phyloP scores from a whole-genome alignment of 2,329 filamentous ascomycete genomes.

The Epichloe hybrida region DNA sequence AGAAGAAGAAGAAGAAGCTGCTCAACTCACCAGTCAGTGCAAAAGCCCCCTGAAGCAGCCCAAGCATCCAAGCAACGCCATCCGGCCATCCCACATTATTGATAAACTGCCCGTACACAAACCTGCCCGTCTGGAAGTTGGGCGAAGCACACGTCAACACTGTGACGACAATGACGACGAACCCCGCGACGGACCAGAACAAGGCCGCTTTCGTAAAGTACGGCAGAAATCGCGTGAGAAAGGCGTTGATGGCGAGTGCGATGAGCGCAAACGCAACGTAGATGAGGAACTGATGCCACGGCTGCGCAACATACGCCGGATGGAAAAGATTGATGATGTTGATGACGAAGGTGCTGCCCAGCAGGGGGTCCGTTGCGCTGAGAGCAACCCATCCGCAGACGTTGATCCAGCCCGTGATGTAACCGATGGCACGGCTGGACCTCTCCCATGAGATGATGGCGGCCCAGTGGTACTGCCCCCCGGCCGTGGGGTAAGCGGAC shows the following conservation, averaged over 20 bases:
- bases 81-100: slow-evolving; percentile 59
- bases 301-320: slow-evolving; percentile 38
- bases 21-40: slow-evolving; percentile 23
- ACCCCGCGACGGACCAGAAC: slow-evolving; percentile 56
- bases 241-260: slow-evolving; percentile 52
- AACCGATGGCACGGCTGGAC: slow-evolving; percentile 50
- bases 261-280: slow-evolving; percentile 51
- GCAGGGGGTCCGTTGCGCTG: slow-evolving; percentile 50
- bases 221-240: slow-evolving; percentile 42
- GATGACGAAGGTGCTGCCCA: slow-evolving; percentile 53
- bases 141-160: slow-evolving; percentile 53
- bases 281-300: slow-evolving; percentile 63
- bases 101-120: slow-evolving; percentile 55
- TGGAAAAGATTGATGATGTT: slow-evolving; percentile 51
- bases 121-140: slow-evolving; percentile 47
- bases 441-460: slow-evolving; percentile 46
- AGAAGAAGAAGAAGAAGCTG: neutral
- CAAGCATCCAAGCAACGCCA: slow-evolving; percentile 45
- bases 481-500: slow-evolving; percentile 35
- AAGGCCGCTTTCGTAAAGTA: slow-evolving; percentile 49
- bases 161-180: slow-evolving; percentile 56
- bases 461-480: slow-evolving; percentile 55
- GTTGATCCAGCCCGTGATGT: slow-evolving; percentile 62
- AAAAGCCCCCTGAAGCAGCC: slow-evolving; percentile 36
- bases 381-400: slow-evolving; percentile 59